These are phyloP conservation scores for Roridomyces roridus DNA, from an alignment of 768 basidiomycete species.

Conservation along the genomic window DNA sequence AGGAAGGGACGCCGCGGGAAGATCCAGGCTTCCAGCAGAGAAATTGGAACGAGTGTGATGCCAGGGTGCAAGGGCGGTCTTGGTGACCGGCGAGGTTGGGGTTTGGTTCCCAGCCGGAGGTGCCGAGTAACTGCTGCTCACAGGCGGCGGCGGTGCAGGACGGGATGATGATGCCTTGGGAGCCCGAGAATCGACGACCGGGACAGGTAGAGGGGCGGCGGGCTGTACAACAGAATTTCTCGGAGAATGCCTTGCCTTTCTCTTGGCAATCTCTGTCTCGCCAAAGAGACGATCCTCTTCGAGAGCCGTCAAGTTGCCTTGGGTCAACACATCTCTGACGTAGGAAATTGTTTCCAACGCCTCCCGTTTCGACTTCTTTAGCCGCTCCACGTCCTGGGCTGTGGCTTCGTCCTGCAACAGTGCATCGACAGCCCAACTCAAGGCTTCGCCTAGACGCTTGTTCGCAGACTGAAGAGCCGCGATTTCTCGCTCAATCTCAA, in stretches of 20 bases:
- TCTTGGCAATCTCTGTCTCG: conserved; percentile 46
- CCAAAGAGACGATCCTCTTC: conserved; percentile 74
- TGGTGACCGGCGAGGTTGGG: conserved; percentile 20
- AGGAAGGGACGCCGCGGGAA: conserved; percentile 53
- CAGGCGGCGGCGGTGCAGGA: neutral
- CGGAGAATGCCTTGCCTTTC: conserved; percentile 12
- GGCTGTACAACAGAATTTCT: conserved; percentile 32
- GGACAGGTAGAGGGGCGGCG: conserved; percentile 37
- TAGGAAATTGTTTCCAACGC: conserved; percentile 80
- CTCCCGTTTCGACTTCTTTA: conserved; percentile 57
- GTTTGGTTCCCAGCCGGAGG: conserved; percentile 8
- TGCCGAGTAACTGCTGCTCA: conserved; percentile 14
- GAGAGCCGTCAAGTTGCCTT: conserved; percentile 55
- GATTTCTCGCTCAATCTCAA: conserved; percentile 74
- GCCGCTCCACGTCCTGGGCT: conserved; percentile 44
- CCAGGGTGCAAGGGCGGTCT: conserved; percentile 60
- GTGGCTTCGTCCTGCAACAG: conserved; percentile 63
- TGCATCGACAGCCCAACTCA: conserved; percentile 77
- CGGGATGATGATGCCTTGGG: neutral
- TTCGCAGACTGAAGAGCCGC: conserved; percentile 60
- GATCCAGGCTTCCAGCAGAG: conserved; percentile 29
- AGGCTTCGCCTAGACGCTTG: conserved; percentile 68
- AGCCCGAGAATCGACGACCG: conserved; percentile 45
- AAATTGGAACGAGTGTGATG: conserved; percentile 62
- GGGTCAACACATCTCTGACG: conserved; percentile 70